Evolutionary conservation across 257 asterid species (phyloP).

Genomic region (Coffea eugenioides): DNA sequence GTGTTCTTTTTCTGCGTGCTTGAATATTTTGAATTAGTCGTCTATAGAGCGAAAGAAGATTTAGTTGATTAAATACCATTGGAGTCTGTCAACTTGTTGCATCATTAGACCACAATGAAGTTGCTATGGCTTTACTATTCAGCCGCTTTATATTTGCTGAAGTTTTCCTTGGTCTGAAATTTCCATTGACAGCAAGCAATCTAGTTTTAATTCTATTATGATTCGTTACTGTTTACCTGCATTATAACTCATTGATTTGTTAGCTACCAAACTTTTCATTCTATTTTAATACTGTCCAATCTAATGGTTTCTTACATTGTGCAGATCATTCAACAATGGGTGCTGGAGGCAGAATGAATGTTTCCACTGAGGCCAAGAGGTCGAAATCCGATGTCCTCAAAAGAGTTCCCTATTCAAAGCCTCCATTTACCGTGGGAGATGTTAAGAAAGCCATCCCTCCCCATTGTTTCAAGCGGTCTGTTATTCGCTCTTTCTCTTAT

Average conservation of each 20-base stretch:
- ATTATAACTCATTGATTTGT: background rate
- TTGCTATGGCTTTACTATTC: too few relatives aligned
- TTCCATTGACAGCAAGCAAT: too few relatives aligned
- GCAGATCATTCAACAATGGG: constrained; percentile 62
- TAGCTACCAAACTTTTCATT: background rate
- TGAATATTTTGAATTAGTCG: background rate
- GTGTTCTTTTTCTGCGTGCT: background rate
- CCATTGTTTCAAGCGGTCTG: constrained; percentile 81
- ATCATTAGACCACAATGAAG: too few relatives aligned
- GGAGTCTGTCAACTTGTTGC: background rate
- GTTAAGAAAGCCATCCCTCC: constrained; percentile 84
- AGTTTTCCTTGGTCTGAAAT: background rate
- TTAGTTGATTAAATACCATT: background rate
- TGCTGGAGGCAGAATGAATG: constrained; percentile 78
- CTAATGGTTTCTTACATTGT: constrained; percentile 1
- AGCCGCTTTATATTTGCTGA: too few relatives aligned
- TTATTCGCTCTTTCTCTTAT: constrained; percentile 75
- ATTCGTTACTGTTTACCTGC: background rate
- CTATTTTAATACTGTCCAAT: background rate
- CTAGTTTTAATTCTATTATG: too few relatives aligned
- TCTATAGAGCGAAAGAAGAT: background rate
- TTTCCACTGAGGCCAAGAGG: constrained; percentile 48
- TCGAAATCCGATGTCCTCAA: constrained; percentile 36
- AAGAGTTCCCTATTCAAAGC: constrained; percentile 66
- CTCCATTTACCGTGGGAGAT: constrained; percentile 72